phyloP scores from a whole-genome alignment of 306 rosid species.

The Alnus rubra region DNA sequence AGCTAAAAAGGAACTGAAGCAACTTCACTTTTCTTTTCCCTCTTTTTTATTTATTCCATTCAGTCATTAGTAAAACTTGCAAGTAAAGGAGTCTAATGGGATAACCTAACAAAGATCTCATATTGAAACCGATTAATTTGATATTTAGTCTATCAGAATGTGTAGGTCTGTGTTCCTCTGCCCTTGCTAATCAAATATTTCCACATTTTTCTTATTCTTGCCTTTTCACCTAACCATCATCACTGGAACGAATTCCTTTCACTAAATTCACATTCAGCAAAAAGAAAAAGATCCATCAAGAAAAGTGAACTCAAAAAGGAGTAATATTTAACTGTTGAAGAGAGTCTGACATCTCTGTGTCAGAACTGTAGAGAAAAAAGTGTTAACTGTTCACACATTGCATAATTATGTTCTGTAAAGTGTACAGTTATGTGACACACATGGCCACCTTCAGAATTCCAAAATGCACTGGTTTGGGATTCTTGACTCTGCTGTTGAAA shows the following conservation, averaged over 20 bases:
- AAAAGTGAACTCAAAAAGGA: constrained; percentile 37
- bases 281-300: constrained; percentile 25
- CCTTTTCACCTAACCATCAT: constrained; percentile 19
- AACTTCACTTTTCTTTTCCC: background rate
- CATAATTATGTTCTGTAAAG: constrained; percentile 14
- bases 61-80: background rate
- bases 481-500: constrained; percentile 25
- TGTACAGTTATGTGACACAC: constrained; percentile 28
- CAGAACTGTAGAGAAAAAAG: constrained; percentile 27
- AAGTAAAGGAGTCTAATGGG: background rate
- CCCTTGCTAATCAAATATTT: constrained; percentile 8
- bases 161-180: background rate
- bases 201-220: constrained; percentile 5
- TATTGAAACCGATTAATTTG: background rate
- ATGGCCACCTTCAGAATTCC: constrained; percentile 33
- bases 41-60: background rate
- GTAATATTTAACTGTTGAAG: constrained; percentile 19
- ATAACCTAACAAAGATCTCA: constrained; percentile 9
- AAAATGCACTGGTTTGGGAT: constrained; percentile 36
- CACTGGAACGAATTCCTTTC: constrained; percentile 19
- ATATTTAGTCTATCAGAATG: background rate
- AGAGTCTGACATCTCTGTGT: constrained; percentile 42
- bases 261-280: constrained; percentile 21
- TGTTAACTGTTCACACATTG: constrained; percentile 31
- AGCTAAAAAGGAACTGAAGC: constrained; percentile 13